Base-by-base conservation (phyloP, 208 protist species). In the Spongospora subterranea region DNA sequence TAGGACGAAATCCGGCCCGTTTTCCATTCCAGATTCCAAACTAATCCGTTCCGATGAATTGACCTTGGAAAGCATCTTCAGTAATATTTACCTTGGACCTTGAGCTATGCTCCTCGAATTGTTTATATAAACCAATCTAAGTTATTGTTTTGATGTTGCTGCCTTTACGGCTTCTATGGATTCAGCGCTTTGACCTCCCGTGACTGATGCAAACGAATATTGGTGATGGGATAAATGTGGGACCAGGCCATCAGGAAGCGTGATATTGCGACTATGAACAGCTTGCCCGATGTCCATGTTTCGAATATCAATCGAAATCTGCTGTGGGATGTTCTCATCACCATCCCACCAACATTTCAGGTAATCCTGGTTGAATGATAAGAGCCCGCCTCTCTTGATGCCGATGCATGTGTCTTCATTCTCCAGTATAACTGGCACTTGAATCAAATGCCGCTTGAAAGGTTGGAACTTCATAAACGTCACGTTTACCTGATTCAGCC, bases 381-480 rank as follows among this genome's bases (percentile, higher is more conserved):
- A 17, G 13, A 45, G n/a, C 6, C 71, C 71, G 40, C 71, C 71
- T 35, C 71, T 6, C 40, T 82, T 82, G 13, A 82, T 43, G n/a
- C 71, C 71, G 17, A 82, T 45, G 35, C 71, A 82, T 6, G 13
- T 35, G 6, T 82, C 71, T 35, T 35, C 11, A n/a, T 82, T 82
- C 71, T 82, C 71, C n/a, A 82, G n/a, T 40, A 82, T 6, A 6
- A 82, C 71, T 6, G 71, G 71, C 35, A 82, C 71, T n/a, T 43
- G 71, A n/a, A 82, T 43, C 35, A 35, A 43, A 43, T 82, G n/a
- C n/a, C n/a, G 6, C 71, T 35, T 82, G 71, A 82, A 82, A 35
- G 71, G 71, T 82, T 35, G 11, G 71, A 82, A 82, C 71, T 35
- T 82, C 71, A 82, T 82, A 43, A 82, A 82, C 17, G 71, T 82